These are phyloP conservation scores for Fusarium sororula DNA, from an alignment of 2,329 filamentous ascomycete genomes.

Conservation along the genomic window DNA sequence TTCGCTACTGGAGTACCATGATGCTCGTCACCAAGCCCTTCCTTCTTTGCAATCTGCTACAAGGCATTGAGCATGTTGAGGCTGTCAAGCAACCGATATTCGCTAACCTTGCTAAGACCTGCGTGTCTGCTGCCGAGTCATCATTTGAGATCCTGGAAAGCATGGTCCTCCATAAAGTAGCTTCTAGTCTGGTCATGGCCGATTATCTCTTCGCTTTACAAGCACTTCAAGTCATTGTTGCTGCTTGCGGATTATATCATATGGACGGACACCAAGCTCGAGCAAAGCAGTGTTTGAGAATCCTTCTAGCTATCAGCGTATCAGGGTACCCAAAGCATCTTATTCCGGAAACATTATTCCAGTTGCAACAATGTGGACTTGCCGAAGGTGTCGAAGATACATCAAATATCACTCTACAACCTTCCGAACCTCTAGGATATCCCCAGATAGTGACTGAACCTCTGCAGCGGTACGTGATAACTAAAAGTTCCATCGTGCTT, in stretches of 20 bases:
- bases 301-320: rapidly evolving
- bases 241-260: background rate
- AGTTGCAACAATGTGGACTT: background rate
- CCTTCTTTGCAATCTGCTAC: background rate
- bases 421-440: background rate
- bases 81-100: rapidly evolving
- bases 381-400: background rate
- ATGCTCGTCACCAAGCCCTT: background rate
- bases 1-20: background rate
- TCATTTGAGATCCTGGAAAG: background rate
- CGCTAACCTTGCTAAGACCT: background rate
- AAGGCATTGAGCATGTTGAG: background rate
- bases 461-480: background rate
- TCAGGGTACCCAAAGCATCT: background rate
- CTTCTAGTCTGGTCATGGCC: background rate
- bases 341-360: background rate
- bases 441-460: background rate
- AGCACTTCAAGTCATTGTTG: background rate
- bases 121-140: background rate
- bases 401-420: background rate
- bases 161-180: rapidly evolving
- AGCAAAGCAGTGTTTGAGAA: background rate
- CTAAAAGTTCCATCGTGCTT: rapidly evolving
- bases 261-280: background rate
- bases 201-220: background rate